Evolutionary conservation across 2,329 filamentous ascomycete species (phyloP).

Genomic region (Botryosphaeria dothidea): DNA sequence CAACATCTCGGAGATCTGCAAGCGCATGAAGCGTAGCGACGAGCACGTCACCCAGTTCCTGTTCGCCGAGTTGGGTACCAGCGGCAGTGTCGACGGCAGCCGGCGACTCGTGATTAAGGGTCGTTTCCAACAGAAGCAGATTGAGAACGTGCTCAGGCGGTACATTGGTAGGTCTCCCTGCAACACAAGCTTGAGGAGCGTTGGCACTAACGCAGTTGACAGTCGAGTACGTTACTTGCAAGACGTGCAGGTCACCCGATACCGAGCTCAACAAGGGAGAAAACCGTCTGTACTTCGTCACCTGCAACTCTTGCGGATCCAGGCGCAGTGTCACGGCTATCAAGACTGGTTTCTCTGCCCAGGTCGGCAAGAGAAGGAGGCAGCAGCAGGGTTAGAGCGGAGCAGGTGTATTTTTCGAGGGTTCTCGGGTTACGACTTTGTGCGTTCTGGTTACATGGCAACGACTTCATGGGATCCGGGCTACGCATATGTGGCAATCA

Average conservation of each 20-base stretch:
- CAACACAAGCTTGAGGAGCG: background rate
- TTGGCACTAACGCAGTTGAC: conserved; percentile 26
- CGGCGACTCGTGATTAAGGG: conserved; percentile 97
- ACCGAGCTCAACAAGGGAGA: conserved; percentile 98
- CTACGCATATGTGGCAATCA: conserved; percentile 2
- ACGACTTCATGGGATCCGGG: conserved; percentile 5
- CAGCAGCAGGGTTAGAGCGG: conserved; percentile 75
- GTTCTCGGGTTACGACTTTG: background rate
- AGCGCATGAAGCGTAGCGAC: conserved; percentile 98
- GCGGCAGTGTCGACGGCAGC: conserved; percentile 89
- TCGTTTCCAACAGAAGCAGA: conserved; percentile 99
- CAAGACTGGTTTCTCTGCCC: conserved; percentile 99
- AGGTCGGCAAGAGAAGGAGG: conserved; percentile 98
- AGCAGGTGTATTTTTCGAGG: background rate
- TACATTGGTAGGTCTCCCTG: conserved; percentile 77
- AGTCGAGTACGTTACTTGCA: conserved; percentile 98
- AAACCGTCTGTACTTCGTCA: conserved; percentile 98
- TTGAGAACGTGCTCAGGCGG: conserved; percentile 93
- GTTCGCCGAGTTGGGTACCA: conserved; percentile 97
- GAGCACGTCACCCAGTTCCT: conserved; percentile 97
- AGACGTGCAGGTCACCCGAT: conserved; percentile 92
- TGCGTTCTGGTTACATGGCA: background rate
- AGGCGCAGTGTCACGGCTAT: conserved; percentile 91
- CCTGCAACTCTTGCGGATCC: conserved; percentile 72
- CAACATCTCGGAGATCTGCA: conserved; percentile 98